These are phyloP conservation scores for Calonectria honghensis DNA, from an alignment of 2,329 filamentous ascomycete species.

Conservation along the genomic window DNA sequence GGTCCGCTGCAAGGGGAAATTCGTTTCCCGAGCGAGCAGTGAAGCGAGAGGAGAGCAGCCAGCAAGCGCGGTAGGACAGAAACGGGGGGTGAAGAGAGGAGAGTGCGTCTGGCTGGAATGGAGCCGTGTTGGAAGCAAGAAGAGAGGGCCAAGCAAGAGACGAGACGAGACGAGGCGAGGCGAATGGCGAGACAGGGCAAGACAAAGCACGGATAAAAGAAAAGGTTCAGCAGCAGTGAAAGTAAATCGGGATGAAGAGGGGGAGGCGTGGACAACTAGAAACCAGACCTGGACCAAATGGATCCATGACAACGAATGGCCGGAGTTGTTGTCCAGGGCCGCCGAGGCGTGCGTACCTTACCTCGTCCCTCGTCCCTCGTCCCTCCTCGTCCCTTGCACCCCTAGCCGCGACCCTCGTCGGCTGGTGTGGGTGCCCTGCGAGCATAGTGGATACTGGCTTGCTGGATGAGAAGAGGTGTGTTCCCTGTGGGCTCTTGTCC, in stretches of 20 bases:
- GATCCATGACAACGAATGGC: slow-evolving; percentile 29
- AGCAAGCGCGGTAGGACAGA: background rate
- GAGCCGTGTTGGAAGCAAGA: slow-evolving; percentile 10
- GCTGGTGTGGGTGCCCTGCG: slow-evolving; percentile 24
- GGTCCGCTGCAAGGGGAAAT: slow-evolving; percentile 46
- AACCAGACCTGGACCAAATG: slow-evolving; percentile 18
- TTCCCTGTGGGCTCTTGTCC: slow-evolving; percentile 13
- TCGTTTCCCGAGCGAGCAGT: slow-evolving; percentile 22
- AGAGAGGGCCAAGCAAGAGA: slow-evolving; percentile 7
- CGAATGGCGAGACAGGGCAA: slow-evolving; percentile 21
- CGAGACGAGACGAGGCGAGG: background rate
- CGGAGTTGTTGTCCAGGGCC: slow-evolving; percentile 5
- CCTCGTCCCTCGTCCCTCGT: slow-evolving; percentile 31
- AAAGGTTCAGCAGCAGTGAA: slow-evolving; percentile 1
- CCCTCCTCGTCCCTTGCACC: slow-evolving; percentile 29
- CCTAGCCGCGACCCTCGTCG: slow-evolving; percentile 34
- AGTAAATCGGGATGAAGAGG: slow-evolving; percentile 31
- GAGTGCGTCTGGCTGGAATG: background rate
- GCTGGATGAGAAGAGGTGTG: slow-evolving; percentile 4
- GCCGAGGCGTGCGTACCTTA: slow-evolving; percentile 35
- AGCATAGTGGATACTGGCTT: slow-evolving; percentile 1
- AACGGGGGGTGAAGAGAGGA: slow-evolving; percentile 6
- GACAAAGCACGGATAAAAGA: slow-evolving; percentile 21
- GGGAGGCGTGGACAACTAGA: slow-evolving; percentile 34
- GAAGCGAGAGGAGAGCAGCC: background rate